A percentile compares a stretch with the other conserved stretches of the same genome.
Evolutionary conservation across 1,139 yeast genomes (phyloP).

Genomic region (Scheffersomyces titani): DNA sequence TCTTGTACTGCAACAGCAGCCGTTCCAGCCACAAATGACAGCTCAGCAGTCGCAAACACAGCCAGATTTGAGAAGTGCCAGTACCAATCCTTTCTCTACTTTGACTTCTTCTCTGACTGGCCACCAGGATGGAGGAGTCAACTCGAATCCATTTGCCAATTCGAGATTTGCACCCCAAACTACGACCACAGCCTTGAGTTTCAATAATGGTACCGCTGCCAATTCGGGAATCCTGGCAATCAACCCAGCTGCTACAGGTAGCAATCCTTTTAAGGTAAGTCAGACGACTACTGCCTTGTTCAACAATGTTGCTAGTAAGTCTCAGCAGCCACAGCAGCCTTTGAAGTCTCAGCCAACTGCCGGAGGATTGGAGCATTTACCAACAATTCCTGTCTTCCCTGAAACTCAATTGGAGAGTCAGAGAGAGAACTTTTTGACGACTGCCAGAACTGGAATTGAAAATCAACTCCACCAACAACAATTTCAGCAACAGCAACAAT

Average conservation of each 20-base stretch:
- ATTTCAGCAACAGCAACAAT: slow-evolving; percentile 17
- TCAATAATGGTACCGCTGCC: slow-evolving; percentile 18
- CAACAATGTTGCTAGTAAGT: slow-evolving; percentile 17
- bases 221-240: slow-evolving; percentile 19
- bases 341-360: slow-evolving; percentile 58
- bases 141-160: slow-evolving; percentile 54
- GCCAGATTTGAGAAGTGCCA: slow-evolving; percentile 25
- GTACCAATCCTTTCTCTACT: slow-evolving; percentile 47
- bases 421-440: slow-evolving; percentile 34
- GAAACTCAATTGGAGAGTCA: slow-evolving; percentile 52
- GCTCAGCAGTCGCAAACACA: slow-evolving; percentile 11
- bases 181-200: slow-evolving; percentile 39
- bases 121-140: slow-evolving; percentile 12
- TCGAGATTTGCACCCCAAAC: slow-evolving; percentile 38
- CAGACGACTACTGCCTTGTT: slow-evolving; percentile 38
- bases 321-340: slow-evolving; percentile 22
- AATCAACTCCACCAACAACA: slow-evolving; percentile 14
- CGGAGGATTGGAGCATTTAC: slow-evolving; percentile 65
- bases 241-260: slow-evolving; percentile 36
- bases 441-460: slow-evolving; percentile 31
- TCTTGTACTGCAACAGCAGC: slow-evolving; percentile 13
- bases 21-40: slow-evolving; percentile 9
- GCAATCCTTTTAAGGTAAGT: slow-evolving; percentile 48
- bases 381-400: slow-evolving; percentile 67
- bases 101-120: slow-evolving; percentile 22